These are phyloP conservation scores for Wallacemonas sp. DNA, from an alignment of 208 protist species.

Conservation along the genomic window DNA sequence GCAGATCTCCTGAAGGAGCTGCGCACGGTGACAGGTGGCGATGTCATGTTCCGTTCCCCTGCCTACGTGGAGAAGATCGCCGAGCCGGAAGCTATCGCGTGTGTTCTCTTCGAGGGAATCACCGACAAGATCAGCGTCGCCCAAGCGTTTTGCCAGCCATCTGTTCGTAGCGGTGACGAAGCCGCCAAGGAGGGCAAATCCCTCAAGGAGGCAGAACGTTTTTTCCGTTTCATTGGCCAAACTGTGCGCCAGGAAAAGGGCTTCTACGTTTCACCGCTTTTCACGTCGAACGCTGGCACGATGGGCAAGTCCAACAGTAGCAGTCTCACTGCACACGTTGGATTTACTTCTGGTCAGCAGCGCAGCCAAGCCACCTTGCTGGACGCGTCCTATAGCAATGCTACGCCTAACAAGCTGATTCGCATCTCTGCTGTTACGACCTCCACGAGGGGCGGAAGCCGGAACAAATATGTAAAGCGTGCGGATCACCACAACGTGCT, in stretches of 20 bases:
- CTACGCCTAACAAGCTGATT: constrained; percentile 80
- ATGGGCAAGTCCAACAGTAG: constrained; percentile 79
- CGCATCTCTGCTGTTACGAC: constrained; percentile 67
- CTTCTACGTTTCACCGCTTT: constrained; percentile 83
- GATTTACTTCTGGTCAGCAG: constrained; percentile 83
- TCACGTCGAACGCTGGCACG: constrained; percentile 65
- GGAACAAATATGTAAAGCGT: constrained; percentile 30
- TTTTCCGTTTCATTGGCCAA: constrained; percentile 70
- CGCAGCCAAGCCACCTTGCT: constrained; percentile 66
- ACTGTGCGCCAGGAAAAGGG: constrained; percentile 84
- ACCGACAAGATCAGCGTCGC: constrained; percentile 63
- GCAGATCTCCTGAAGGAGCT: constrained; percentile 52
- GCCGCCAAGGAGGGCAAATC: constrained; percentile 15
- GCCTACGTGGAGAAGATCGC: constrained; percentile 61
- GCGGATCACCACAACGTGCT: constrained; percentile 70
- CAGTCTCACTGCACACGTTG: constrained; percentile 67
- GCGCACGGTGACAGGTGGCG: constrained; percentile 41
- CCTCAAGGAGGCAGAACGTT: constrained; percentile 54
- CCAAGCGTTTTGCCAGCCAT: constrained; percentile 79
- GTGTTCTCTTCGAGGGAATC: constrained; percentile 61
- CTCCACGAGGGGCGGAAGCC: constrained; percentile 25
- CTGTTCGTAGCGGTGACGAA: constrained; percentile 16
- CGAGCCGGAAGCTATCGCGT: constrained; percentile 74
- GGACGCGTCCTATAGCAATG: constrained; percentile 85
- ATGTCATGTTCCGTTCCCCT: constrained; percentile 74